phyloP scores from a whole-genome alignment of 441 rosid species.

The Populus hybrid region DNA sequence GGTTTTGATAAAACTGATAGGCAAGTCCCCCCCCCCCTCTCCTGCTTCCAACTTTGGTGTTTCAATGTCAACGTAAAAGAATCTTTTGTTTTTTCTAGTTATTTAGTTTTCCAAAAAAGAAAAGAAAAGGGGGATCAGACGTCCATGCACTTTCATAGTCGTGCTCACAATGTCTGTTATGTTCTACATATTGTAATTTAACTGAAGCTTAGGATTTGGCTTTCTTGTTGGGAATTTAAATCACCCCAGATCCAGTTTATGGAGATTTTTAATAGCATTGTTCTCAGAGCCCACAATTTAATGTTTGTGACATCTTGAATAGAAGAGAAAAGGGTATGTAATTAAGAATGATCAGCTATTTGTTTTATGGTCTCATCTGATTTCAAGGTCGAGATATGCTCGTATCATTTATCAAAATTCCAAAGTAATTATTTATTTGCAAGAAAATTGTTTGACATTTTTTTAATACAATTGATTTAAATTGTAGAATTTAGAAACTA shows the following conservation, averaged over 20 bases:
- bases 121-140: not conserved
- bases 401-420: no score
- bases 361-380: not conserved
- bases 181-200: not conserved
- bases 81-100: not conserved
- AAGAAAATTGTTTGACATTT: no score
- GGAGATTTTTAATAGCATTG: not conserved
- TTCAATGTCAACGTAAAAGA: not conserved
- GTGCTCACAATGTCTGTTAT: not conserved
- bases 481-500: not conserved
- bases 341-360: not conserved
- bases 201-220: not conserved
- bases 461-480: no score
- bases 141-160: not conserved
- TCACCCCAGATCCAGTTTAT: not conserved
- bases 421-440: not conserved
- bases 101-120: not conserved
- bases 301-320: not conserved
- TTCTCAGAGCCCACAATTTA: not conserved
- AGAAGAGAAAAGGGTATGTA: not conserved
- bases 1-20: slow-evolving; percentile 56
- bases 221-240: not conserved
- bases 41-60: not conserved
- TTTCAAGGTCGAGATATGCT: not conserved
- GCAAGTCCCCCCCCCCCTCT: slow-evolving; percentile 2